phyloP scores from a whole-genome alignment of 2,329 filamentous ascomycete genomes.

The Xylaria sp. region DNA sequence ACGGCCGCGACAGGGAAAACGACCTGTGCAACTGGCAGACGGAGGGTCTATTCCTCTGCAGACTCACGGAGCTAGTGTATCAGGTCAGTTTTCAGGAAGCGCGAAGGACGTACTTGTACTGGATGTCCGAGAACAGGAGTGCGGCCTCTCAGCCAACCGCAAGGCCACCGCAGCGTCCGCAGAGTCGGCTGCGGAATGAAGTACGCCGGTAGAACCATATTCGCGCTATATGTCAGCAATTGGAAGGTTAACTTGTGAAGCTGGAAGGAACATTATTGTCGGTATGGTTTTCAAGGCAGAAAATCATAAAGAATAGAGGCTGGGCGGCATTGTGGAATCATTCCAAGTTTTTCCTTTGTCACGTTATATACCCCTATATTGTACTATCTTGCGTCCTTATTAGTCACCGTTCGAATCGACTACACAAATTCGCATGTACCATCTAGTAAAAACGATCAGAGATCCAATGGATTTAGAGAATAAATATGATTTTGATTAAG shows the following conservation, averaged over 20 bases:
- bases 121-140: background rate
- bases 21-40: conserved; percentile 20
- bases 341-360: too few species aligned
- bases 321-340: background rate
- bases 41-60: conserved; percentile 21
- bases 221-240: background rate
- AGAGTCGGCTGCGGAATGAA: conserved; percentile 5
- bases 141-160: too few species aligned
- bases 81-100: background rate
- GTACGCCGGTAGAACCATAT: background rate
- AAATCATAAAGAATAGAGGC: background rate
- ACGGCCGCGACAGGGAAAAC: background rate
- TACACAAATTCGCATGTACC: too few species aligned
- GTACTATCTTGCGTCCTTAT: too few species aligned
- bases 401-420: too few species aligned
- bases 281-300: background rate
- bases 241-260: background rate
- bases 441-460: background rate
- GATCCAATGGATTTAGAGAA: background rate
- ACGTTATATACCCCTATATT: too few species aligned
- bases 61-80: conserved; percentile 3
- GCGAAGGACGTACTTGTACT: accelerated
- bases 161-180: too few species aligned
- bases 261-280: background rate
- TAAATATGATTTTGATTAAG: background rate